Conservation (phyloP, 129 eudicot genomes). For the Heracleum sosnowskyi region DNA sequence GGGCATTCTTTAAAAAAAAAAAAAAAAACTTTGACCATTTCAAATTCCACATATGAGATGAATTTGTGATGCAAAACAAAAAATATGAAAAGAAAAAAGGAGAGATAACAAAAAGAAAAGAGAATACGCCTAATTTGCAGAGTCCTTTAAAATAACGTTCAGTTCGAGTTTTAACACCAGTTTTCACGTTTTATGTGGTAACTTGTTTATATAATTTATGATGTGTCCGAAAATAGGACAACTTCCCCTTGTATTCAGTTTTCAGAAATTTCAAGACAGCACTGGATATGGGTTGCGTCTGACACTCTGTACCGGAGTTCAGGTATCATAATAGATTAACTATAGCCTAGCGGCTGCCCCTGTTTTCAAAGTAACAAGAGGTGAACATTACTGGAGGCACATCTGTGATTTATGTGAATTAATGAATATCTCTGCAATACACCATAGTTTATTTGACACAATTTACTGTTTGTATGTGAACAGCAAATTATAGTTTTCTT, state of each 20-base stretch:
- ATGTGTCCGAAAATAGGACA: background rate
- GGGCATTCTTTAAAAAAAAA: too few relatives aligned
- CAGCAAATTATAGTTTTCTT: background rate
- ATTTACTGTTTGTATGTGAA: background rate
- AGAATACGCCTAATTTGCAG: background rate
- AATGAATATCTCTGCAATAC: background rate
- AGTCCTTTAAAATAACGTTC: background rate
- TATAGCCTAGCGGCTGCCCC: background rate
- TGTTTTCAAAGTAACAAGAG: background rate
- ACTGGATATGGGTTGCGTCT: background rate
- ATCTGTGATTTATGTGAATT: background rate
- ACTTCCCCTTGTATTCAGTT: background rate
- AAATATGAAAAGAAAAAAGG: background rate
- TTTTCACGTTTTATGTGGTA: background rate
- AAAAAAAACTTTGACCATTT: background rate
- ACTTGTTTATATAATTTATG: too few relatives aligned
- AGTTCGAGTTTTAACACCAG: background rate
- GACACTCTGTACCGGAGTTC: too few relatives aligned
- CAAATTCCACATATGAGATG: too few relatives aligned
- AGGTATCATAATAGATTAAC: too few relatives aligned
- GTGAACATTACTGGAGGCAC: background rate
- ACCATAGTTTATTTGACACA: background rate
- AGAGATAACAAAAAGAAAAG: background rate
- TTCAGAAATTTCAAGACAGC: background rate
- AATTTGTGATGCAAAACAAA: background rate